Evolutionary conservation across 2,329 filamentous ascomycete genomes (phyloP), one percentile per base, ranked within the genome.

Genomic region (Cercospora canescens): DNA sequence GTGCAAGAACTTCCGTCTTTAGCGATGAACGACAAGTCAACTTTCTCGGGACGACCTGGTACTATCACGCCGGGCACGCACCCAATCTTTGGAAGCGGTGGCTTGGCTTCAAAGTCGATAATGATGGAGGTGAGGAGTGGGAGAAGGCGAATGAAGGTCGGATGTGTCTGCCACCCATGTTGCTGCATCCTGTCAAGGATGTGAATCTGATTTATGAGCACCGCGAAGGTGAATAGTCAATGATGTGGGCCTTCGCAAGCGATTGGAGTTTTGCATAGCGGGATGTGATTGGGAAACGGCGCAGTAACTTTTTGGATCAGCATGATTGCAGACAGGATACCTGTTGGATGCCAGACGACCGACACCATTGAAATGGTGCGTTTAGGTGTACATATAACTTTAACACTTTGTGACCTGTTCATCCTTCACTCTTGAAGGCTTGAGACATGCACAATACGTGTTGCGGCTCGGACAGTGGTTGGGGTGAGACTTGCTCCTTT

Each of bases 51-150:
- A 82, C 81, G 9, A 85, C 79, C 2, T 86, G 84, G 82, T 86
- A 86, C 70, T 85, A 85, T 62, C 78, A 86, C 66, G 82, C 83
- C 1, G 83, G 81, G 0, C 83, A 84, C 67, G 80, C 83, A 11
- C 81, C 82, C 4, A 86, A 86, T 71, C 67, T 87, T 34, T 87
- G 84, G 82, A 83, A 83, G 73, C 71, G 85, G 8, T 87, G 85
- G 85, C 72, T 87, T 41, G 85, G 85, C 0, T 83, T 82, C 65
- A 81, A 80, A 64, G 82, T 84, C n/a, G 82, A 85, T 69, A 79
- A 79, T 48, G 82, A 84, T 75, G 83, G 83, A 0, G 82, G 82
- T 0, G 78, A 80, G 71, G 73, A 80, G 56, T 76, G 77, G 41
- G 82, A 85, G 73, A 64, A 79, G 39, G 77, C 74, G 12, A 67